Conservation (phyloP, 768 basidiomycete genomes). For the Pulveroboletus frians region DNA sequence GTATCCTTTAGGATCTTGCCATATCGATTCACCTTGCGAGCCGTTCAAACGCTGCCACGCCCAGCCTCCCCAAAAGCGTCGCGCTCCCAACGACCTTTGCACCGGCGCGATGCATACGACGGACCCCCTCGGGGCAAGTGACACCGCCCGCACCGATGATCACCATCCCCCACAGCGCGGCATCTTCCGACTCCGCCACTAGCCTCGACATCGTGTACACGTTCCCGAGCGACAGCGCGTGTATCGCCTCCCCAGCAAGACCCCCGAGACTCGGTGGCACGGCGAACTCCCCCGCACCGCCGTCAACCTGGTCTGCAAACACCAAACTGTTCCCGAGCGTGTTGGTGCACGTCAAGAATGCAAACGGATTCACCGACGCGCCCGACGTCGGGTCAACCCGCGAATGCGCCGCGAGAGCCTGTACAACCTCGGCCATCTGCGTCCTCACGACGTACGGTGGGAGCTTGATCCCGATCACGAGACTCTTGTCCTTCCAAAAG, state of each 20-base stretch:
- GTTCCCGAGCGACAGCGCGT: slow-evolving; percentile 74
- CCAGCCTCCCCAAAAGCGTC: slow-evolving; percentile 50
- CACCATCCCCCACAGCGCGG: slow-evolving; percentile 43
- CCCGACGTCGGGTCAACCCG: slow-evolving; percentile 5
- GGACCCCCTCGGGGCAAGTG: slow-evolving; percentile 50
- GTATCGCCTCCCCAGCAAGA: slow-evolving; percentile 70
- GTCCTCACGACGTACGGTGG: slow-evolving; percentile 64
- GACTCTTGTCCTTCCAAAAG: slow-evolving; percentile 43
- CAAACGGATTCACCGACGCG: slow-evolving; percentile 42
- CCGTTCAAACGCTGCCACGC: slow-evolving; percentile 49
- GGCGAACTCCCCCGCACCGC: slow-evolving; percentile 39
- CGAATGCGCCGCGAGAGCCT: slow-evolving; percentile 40
- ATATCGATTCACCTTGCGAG: slow-evolving; percentile 20
- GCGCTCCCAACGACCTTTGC: slow-evolving; percentile 67
- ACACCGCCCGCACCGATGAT: slow-evolving; percentile 86
- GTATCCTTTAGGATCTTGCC: slow-evolving; percentile 11
- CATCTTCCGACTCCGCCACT: slow-evolving; percentile 38
- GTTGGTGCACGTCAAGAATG: slow-evolving; percentile 78
- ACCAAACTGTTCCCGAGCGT: slow-evolving; percentile 69
- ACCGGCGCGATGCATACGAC: slow-evolving; percentile 70
- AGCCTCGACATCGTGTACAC: slow-evolving; percentile 58
- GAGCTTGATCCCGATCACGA: slow-evolving; percentile 73
- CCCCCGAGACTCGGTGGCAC: slow-evolving; percentile 66
- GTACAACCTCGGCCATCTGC: slow-evolving; percentile 55
- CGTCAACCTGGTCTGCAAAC: slow-evolving; percentile 50